Percentiles rank a stretch among this genome's conserved stretches.
These are phyloP conservation scores for Trichoderma lentiforme DNA, from an alignment of 2,329 filamentous ascomycete species.

Conservation along the genomic window DNA sequence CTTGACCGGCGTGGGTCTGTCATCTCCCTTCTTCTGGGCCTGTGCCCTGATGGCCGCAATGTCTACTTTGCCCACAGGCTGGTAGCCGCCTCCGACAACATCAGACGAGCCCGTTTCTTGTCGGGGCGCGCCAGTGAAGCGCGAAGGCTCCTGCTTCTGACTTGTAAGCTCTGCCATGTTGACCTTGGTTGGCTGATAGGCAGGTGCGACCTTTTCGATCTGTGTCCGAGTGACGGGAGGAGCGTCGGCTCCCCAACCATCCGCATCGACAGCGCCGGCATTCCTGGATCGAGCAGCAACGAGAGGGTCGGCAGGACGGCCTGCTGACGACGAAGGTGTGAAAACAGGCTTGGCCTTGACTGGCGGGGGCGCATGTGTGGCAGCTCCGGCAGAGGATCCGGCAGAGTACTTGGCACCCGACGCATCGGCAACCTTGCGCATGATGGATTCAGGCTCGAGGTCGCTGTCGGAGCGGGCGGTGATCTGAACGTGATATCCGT, in stretches of 20 bases:
- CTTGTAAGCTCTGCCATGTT: conserved; percentile 83
- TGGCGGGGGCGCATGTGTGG: conserved; percentile 59
- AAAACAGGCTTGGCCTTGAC: conserved; percentile 89
- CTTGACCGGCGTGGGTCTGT: conserved; percentile 81
- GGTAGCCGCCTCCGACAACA: conserved; percentile 81
- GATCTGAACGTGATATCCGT: conserved; percentile 97
- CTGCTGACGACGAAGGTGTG: conserved; percentile 64
- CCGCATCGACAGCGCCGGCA: conserved; percentile 64
- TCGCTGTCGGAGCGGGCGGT: conserved; percentile 90
- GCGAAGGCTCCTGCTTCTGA: conserved; percentile 65
- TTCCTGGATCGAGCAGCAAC: conserved; percentile 61
- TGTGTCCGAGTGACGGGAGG: conserved; percentile 84
- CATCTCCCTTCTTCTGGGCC: conserved; percentile 67
- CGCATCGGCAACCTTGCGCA: conserved; percentile 91
- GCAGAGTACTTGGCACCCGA: conserved; percentile 92
- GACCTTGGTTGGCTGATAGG: conserved; percentile 94
- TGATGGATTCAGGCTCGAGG: conserved; percentile 79
- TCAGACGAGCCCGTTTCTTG: conserved; percentile 50
- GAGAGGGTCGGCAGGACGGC: conserved; percentile 62
- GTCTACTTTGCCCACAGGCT: conserved; percentile 95
- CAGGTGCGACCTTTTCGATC: conserved; percentile 85
- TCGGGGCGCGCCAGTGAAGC: conserved; percentile 48
- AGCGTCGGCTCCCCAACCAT: conserved; percentile 94
- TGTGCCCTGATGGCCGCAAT: conserved; percentile 83
- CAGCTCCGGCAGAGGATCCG: conserved; percentile 54